Evolutionary conservation across 352 stramenopile species (phyloP).

Genomic region (Pythium coloratum): DNA sequence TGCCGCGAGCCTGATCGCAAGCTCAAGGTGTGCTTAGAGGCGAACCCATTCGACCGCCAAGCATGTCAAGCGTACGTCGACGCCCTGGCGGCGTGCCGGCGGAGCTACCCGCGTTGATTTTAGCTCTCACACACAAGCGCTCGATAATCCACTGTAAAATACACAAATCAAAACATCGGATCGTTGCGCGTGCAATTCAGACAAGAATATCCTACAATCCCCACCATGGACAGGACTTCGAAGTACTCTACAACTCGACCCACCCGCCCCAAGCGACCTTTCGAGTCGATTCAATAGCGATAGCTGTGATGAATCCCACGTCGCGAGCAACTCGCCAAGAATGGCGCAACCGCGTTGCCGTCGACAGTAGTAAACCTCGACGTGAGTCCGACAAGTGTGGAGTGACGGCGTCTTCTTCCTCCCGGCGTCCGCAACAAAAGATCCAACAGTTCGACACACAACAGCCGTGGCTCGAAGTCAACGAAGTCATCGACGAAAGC

Average conservation of each 20-base stretch:
- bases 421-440: not conserved
- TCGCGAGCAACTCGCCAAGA: too few relatives aligned
- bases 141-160: too few relatives aligned
- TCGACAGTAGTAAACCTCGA: not conserved
- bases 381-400: not conserved
- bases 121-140: too few relatives aligned
- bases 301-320: too few relatives aligned
- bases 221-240: too few relatives aligned
- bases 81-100: not conserved
- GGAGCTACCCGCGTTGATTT: not conserved
- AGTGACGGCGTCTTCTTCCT: not conserved
- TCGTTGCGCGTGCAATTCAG: too few relatives aligned
- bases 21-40: not conserved
- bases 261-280: too few relatives aligned
- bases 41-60: not conserved
- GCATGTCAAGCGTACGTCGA: not conserved
- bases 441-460: not conserved
- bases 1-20: not conserved
- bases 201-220: too few relatives aligned
- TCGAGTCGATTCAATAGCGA: too few relatives aligned
- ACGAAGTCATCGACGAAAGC: constrained; percentile 1
- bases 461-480: not conserved
- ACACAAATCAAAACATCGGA: too few relatives aligned
- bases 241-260: too few relatives aligned
- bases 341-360: too few relatives aligned